Evolutionary conservation across 164 flowering plant species (phyloP).

Genomic region (Nelumbo lutea): DNA sequence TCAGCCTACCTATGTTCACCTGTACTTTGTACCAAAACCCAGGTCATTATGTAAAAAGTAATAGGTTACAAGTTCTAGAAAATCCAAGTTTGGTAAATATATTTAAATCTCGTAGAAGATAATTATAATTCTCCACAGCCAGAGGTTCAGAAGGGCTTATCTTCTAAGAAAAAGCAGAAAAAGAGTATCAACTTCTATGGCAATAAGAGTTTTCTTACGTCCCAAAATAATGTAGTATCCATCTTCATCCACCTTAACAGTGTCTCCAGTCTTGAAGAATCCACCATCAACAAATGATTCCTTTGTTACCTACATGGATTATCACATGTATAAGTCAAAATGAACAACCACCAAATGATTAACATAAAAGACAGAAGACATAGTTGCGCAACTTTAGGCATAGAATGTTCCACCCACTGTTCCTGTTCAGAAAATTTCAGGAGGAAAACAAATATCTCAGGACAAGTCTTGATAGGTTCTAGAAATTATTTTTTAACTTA

Average conservation of each 20-base stretch:
- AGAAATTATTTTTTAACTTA: not conserved
- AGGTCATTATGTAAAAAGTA: too few species aligned
- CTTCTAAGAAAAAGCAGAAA: not conserved
- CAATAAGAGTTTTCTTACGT: conserved; percentile 51
- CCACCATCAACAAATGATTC: conserved; percentile 80
- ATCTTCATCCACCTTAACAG: conserved; percentile 84
- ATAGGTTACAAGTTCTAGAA: too few species aligned
- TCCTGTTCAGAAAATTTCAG: conserved; percentile 1
- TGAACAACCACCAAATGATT: not conserved
- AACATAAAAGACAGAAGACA: not conserved
- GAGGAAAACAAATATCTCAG: not conserved
- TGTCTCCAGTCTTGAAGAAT: conserved; percentile 94
- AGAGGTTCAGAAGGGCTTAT: too few species aligned
- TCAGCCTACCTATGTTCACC: too few species aligned
- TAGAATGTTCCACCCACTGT: not conserved
- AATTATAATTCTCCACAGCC: too few species aligned
- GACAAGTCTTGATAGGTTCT: not conserved
- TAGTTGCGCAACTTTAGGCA: not conserved
- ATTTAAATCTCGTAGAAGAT: too few species aligned
- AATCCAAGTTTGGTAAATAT: too few species aligned
- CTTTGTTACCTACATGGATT: conserved; percentile 60
- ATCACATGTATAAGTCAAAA: conserved; percentile 10
- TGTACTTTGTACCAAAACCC: too few species aligned
- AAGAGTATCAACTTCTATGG: not conserved
- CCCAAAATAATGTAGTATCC: conserved; percentile 95